Base-by-base conservation (phyloP, 192 early-diverging fungal species). In the Glomus cerebriforme region DNA sequence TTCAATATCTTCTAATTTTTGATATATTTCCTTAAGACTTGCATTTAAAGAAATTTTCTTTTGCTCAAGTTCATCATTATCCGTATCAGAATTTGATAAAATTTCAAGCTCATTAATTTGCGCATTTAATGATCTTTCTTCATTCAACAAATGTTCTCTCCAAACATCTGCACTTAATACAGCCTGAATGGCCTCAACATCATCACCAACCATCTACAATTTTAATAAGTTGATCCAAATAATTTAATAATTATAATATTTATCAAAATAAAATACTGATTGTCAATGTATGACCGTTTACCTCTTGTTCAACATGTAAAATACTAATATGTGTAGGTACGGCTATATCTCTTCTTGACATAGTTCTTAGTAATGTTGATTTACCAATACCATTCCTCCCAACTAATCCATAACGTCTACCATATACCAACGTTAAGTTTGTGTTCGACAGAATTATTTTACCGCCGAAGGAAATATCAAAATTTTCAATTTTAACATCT, bases 271-370 rank as follows among this genome's bases (percentile, higher is more conserved):
- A 19, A 64, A 3, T 29, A 45, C 79, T 69, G 43, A 64, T 63
- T 5, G 19, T 7, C 2, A 34, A 63, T 10, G 2, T 60, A 31
- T 80, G 45, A 8, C 22, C 9, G 24, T 32, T 27, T 86, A 92
- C 92, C 85, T 99, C 98, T 81, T 99, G 98, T 81, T 99, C 98
- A 59, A 99, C 98, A 87, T 98, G 95, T 76, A 98, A 85, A 78
- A 99, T 93, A 72, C 92, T 91, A 79, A 99, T 97, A 81, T 99
- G 96, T 0, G 90, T 88, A 37, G 97, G 96, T 22, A 97, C 89
- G 19, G 86, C 86, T 78, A 99, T 85, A 84, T 99, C 98, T 81
- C 97, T 92, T 77, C 88, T 82, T 29, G 93, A 88, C 69, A 96
- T 91, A 62, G 93, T 92, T 39, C 92, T 88, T 70, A 96, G 71